A percentile compares a stretch with the other conserved stretches of the same genome.
These are phyloP conservation scores for Glycine latifolia DNA, from an alignment of 306 rosid species.

Conservation along the genomic window DNA sequence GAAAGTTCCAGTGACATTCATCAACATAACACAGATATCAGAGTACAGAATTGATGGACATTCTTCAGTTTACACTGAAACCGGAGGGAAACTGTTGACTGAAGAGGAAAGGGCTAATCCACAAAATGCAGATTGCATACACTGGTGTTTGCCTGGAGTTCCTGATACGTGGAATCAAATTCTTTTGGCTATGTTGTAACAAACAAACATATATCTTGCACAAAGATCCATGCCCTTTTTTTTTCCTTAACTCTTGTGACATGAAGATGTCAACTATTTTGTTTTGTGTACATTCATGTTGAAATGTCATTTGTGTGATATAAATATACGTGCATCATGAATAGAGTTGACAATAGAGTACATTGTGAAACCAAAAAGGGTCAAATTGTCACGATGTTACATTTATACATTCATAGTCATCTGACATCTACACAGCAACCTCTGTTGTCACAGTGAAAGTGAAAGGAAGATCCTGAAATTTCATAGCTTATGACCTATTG, in stretches of 20 bases:
- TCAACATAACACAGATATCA: conserved; percentile 88
- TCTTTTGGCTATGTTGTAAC: conserved; percentile 77
- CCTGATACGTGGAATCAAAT: conserved; percentile 98
- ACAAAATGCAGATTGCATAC: conserved; percentile 93
- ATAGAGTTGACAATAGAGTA: not conserved
- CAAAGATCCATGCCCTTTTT: conserved; percentile 13
- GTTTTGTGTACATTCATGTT: conserved; percentile 46
- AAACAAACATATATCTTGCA: conserved; percentile 40
- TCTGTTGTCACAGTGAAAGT: not conserved
- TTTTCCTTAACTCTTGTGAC: conserved; percentile 4
- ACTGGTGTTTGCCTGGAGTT: conserved; percentile 97
- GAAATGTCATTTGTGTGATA: conserved; percentile 32
- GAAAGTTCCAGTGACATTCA: conserved; percentile 76
- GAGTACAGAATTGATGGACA: conserved; percentile 91
- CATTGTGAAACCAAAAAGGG: not conserved
- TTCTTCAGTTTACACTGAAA: conserved; percentile 83
- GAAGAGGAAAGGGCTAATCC: conserved; percentile 80
- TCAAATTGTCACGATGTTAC: not conserved
- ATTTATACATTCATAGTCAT: not conserved
- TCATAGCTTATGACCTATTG: not conserved
- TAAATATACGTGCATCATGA: conserved; percentile 2
- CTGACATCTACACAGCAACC: not conserved
- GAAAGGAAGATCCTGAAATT: not conserved
- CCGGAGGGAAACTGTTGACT: conserved; percentile 70
- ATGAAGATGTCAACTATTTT: conserved; percentile 49